phyloP scores from a whole-genome alignment of 2,329 filamentous ascomycete species.

The Sclerotinia subarctica region DNA sequence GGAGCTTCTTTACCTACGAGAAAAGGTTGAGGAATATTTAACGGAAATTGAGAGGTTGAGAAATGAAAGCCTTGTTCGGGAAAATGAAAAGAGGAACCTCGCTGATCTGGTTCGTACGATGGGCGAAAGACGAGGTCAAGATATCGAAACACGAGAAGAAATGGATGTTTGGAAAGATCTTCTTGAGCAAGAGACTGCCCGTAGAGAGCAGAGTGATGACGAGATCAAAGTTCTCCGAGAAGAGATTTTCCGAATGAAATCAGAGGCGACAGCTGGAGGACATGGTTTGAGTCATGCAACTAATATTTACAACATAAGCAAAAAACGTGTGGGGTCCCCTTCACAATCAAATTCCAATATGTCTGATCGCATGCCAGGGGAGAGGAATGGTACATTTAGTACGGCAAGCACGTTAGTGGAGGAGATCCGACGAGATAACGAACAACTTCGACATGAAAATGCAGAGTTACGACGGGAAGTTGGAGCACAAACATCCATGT shows the following conservation, averaged over 20 bases:
- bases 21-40: conserved; percentile 80
- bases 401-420: conserved; percentile 67
- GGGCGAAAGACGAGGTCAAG: conserved; percentile 50
- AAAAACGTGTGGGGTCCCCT: conserved; percentile 44
- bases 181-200: conserved; percentile 83
- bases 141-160: conserved; percentile 54
- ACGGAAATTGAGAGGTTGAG: conserved; percentile 79
- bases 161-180: conserved; percentile 94
- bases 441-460: conserved; percentile 86
- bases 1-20: conserved; percentile 79
- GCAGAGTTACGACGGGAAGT: conserved; percentile 88
- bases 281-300: conserved; percentile 54
- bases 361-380: conserved; percentile 42
- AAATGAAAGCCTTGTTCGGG: conserved; percentile 72
- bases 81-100: conserved; percentile 82
- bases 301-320: conserved; percentile 64
- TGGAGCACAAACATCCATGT: conserved; percentile 93
- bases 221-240: conserved; percentile 82
- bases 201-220: conserved; percentile 85
- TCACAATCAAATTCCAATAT: conserved; percentile 51
- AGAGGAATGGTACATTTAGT: conserved; percentile 52
- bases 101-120: conserved; percentile 73
- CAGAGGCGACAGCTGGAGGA: conserved; percentile 46
- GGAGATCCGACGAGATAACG: conserved; percentile 66
- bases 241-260: conserved; percentile 72